phyloP scores from a whole-genome alignment of 305 asterid species.

The Fraxinus nigra region DNA sequence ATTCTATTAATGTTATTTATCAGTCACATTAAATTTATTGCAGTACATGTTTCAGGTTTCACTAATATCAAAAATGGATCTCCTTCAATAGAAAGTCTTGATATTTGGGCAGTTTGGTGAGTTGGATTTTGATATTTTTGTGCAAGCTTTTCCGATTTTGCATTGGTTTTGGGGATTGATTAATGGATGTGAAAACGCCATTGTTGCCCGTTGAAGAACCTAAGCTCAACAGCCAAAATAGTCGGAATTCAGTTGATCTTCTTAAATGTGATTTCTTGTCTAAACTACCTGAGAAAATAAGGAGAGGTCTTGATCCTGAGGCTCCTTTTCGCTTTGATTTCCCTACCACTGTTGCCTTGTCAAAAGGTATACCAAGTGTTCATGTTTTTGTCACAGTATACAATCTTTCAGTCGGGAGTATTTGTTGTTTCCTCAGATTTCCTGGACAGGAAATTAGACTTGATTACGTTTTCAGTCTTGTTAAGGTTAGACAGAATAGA shows the following conservation, averaged over 20 bases:
- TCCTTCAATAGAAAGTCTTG: background rate
- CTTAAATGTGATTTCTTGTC: conserved; percentile 62
- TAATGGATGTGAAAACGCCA: conserved; percentile 49
- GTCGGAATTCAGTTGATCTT: conserved; percentile 28
- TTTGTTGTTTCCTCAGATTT: background rate
- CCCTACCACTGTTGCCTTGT: conserved; percentile 39
- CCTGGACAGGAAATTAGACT: background rate
- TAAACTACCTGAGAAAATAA: conserved; percentile 62
- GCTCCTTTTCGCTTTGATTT: conserved; percentile 42
- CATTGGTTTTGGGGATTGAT: background rate
- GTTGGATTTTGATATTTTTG: background rate
- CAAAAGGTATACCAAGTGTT: conserved; percentile 40
- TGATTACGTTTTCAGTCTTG: background rate
- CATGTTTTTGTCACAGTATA: background rate
- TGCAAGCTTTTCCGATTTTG: background rate
- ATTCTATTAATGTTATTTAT: background rate
- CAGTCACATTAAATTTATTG: background rate
- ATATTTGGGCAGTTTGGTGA: background rate
- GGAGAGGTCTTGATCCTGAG: conserved; percentile 58
- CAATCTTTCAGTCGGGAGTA: background rate
- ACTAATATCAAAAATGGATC: background rate
- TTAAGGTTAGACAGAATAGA: background rate
- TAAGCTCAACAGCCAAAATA: background rate
- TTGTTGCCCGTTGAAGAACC: conserved; percentile 35
- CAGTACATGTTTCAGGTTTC: background rate